Evolutionary conservation across 139 green algal species (phyloP).

Genomic region (Choricystis sp.): DNA sequence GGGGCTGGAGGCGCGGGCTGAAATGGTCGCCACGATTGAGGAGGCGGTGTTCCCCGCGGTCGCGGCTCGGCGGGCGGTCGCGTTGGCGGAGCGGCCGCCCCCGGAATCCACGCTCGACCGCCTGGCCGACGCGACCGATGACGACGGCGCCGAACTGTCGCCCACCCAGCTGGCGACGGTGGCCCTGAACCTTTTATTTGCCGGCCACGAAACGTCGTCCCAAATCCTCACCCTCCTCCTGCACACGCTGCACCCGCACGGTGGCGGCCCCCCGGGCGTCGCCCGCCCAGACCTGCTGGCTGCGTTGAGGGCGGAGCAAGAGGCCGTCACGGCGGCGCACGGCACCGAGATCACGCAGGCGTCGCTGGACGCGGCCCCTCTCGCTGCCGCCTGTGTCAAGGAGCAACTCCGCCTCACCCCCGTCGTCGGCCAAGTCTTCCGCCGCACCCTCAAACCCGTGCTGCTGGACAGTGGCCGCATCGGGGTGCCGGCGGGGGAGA

Average conservation of each 20-base stretch:
- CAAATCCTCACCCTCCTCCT: neutral
- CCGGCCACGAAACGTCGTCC: neutral
- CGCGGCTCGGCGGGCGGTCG: neutral
- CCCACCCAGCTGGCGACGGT: neutral
- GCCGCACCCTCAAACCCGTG: neutral
- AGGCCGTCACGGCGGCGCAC: neutral
- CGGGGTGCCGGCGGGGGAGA: neutral
- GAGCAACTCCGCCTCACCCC: neutral
- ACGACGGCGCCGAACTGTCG: neutral
- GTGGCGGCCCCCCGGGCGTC: too few species aligned
- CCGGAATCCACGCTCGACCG: neutral
- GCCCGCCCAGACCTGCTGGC: neutral
- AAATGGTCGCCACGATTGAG: neutral
- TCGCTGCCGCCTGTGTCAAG: neutral
- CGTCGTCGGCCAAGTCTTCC: neutral
- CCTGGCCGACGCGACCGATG: neutral
- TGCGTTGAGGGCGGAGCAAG: neutral
- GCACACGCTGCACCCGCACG: neutral
- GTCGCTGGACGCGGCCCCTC: neutral
- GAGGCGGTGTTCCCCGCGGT: neutral
- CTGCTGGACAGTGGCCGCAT: neutral
- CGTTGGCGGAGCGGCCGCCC: too few species aligned
- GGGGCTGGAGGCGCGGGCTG: too few species aligned
- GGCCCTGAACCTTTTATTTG: neutral
- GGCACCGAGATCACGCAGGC: neutral